Evolutionary conservation across 2,329 filamentous ascomycete genomes (phyloP), one percentile per base, ranked within the genome.

Genomic region (Fusarium piperis): DNA sequence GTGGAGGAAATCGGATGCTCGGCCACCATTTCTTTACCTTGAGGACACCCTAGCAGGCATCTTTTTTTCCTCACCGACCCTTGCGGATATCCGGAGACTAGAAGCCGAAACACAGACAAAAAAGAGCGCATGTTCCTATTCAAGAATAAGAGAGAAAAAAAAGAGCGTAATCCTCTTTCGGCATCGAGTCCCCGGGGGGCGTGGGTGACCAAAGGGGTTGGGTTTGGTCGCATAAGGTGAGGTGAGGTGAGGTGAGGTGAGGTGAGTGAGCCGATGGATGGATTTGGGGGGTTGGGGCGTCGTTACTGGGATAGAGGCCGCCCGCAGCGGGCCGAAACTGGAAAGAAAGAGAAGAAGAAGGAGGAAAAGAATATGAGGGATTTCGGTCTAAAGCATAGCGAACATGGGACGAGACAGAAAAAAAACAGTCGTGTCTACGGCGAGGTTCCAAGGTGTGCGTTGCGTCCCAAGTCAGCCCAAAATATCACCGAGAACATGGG

Each of bases 401-500:
- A 44, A 28, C 28, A 32, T 58, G 55, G 28, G 26, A 51, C 26
- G 46, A 51, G 44, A n/a, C 30, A 23, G 44, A n/a, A 48, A 23
- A 26, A 12, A n/a, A 28, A 36, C 11, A 35, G 32, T 53, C 32
- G 52, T 55, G 52, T 55, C 20, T 28, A 56, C 18, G 55, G 68
- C 58, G 70, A 39, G 53, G 33, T 56, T 32, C 28, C 13, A 28
- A 15, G 35, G 23, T 15, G 4, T 33, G 62, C 58, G 65, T 70
- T 58, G 68, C n/a, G n/a, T n/a, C n/a, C n/a, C 52, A 55, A 35
- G 32, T 30, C 32, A 55, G 33, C 32, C 51, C 51, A 38, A 56
- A 56, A 48, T 72, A 72, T 71, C 69, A 72, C 69, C 65, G 62
- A 71, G 23, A 30, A 64, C 68, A 59, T 58, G 68, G 65, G 59